phyloP scores from a whole-genome alignment of 2,329 filamentous ascomycete genomes.

The Orbilia quercus region DNA sequence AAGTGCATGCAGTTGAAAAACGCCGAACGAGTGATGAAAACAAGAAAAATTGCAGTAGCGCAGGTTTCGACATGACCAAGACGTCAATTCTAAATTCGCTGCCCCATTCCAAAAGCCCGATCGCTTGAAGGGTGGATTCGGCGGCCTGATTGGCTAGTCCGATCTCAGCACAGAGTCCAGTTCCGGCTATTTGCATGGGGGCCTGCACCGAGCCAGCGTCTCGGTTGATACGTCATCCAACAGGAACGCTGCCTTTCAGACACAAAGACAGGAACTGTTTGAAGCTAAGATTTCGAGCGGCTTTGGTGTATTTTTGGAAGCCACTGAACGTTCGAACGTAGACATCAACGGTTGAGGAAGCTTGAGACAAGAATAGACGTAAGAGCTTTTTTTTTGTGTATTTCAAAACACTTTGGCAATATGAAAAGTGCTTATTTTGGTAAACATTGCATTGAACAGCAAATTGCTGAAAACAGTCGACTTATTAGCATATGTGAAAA shows the following conservation, averaged over 20 bases:
- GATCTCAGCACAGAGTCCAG: slow-evolving; percentile 17
- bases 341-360: too few species aligned
- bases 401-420: too few species aligned
- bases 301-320: slow-evolving; percentile 44
- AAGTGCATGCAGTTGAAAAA: too few species aligned
- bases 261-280: slow-evolving; percentile 10
- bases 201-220: slow-evolving; percentile 8
- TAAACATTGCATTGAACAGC: too few species aligned
- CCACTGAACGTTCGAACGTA: slow-evolving; percentile 4
- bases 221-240: slow-evolving; percentile 53
- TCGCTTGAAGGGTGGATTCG: not conserved
- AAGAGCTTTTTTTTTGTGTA: too few species aligned
- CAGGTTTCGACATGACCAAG: slow-evolving; percentile 9
- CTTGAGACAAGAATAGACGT: too few species aligned
- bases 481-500: too few species aligned
- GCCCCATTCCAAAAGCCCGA: slow-evolving; percentile 31
- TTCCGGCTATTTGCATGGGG: slow-evolving; percentile 45
- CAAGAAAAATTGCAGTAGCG: not conserved
- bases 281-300: slow-evolving; percentile 6
- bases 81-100: slow-evolving; percentile 28
- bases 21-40: slow-evolving; percentile 1
- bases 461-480: too few species aligned
- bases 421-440: too few species aligned
- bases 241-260: slow-evolving; percentile 48
- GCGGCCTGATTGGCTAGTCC: slow-evolving; percentile 29